phyloP scores from a whole-genome alignment of 768 basidiomycete genomes.

The Russula emetica region DNA sequence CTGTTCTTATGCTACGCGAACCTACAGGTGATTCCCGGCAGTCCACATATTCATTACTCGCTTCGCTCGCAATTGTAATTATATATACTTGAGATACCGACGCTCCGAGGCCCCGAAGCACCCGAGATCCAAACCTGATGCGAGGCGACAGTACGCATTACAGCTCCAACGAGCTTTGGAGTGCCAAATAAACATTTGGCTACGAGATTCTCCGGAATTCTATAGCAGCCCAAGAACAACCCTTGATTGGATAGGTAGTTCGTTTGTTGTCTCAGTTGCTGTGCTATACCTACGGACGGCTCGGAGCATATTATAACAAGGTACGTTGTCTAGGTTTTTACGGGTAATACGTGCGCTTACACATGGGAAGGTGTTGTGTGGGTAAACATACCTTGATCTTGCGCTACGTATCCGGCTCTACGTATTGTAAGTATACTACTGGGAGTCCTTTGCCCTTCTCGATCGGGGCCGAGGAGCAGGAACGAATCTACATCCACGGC shows the following conservation, averaged over 20 bases:
- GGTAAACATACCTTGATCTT: neutral
- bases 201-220: neutral
- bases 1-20: neutral
- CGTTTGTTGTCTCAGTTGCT: neutral
- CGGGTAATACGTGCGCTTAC: neutral
- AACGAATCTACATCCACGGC: neutral
- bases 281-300: neutral
- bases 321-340: neutral
- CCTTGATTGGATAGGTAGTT: neutral
- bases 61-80: too few relatives aligned
- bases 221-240: neutral
- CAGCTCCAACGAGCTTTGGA: neutral
- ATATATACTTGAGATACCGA: neutral
- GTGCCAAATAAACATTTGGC: neutral
- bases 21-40: neutral
- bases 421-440: neutral
- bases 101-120: neutral
- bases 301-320: neutral
- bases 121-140: neutral
- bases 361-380: neutral
- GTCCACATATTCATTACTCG: too few relatives aligned
- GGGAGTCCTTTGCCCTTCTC: neutral
- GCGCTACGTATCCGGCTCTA: neutral
- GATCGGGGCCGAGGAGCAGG: neutral
- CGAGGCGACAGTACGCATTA: neutral